Evolutionary conservation across 179 eudicot species (phyloP), one percentile per base, ranked within the genome.

Genomic region (Sideroxylon spinosum): DNA sequence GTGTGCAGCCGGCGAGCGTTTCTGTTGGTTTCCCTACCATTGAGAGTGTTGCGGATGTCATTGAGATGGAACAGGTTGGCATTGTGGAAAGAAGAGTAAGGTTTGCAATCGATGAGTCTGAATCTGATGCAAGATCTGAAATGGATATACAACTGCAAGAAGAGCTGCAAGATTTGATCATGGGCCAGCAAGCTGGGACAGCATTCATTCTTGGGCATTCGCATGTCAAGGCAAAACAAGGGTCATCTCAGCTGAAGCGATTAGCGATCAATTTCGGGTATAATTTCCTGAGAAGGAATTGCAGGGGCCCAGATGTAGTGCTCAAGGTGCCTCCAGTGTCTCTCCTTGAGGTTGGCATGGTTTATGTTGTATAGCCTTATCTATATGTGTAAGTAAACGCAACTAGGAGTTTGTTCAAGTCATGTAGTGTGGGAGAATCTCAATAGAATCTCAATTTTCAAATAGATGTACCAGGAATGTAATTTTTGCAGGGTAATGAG

Each of bases 281-380:
- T 72, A 93, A 89, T 85, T 91, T 95, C 76, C 87, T 95, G 44
- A 81, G 95, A 20, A 84, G 87, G 86, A 95, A 95, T 71, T 95
- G 98, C 76, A 81, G 98, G 82, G 98, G 97, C 4, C 84, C 97
- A 2, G 95, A 93, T 76, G 97, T 91, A 55, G 92, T 89, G 0
- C 90, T 95, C 7, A 84, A 86, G 83, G 97, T 93, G 78, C 98
- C 98, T 68, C 94, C 97, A 0, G 97, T 85, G 65, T 95, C 98
- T 4, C 86, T 91, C 19, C 91, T 95, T 12, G 97, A 95, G 85
- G 98, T 95, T 29, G 98, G 98, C 71, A 93, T 94, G 98, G 98
- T 95, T 63, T 95, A 95, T 80, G 87, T 94, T 79, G 94, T 94
- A 28, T 94, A 81, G 81, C 29, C 60, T 67, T 37, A 37, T 37